These are phyloP conservation scores for Penicillium sp. DNA, from an alignment of 2,329 filamentous ascomycete genomes.

Conservation along the genomic window DNA sequence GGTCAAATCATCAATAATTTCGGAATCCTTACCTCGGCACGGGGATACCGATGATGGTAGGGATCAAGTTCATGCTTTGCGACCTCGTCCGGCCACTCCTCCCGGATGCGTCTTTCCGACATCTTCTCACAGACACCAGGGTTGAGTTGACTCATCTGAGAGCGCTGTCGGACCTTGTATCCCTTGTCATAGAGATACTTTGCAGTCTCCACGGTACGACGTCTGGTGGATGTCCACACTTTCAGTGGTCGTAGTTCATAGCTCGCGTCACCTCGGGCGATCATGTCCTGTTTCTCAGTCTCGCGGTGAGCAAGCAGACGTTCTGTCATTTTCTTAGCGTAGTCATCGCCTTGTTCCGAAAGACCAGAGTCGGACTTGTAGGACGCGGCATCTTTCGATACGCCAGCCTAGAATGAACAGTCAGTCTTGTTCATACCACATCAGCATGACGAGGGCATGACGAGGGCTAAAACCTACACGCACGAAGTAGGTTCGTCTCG, in stretches of 20 bases:
- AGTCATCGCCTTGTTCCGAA: constrained; percentile 76
- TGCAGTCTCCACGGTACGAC: constrained; percentile 87
- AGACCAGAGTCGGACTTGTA: constrained; percentile 90
- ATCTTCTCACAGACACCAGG: constrained; percentile 95
- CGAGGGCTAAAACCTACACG: constrained; percentile 53
- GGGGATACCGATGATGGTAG: constrained; percentile 94
- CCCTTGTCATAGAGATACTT: constrained; percentile 77
- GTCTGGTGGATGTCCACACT: constrained; percentile 92
- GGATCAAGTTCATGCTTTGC: constrained; percentile 91
- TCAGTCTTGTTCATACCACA: constrained; percentile 12
- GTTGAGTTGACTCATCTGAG: constrained; percentile 96
- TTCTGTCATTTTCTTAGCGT: constrained; percentile 84
- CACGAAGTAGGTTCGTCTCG: constrained; percentile 88
- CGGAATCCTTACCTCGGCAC: constrained; percentile 72
- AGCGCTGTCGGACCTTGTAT: constrained; percentile 85
- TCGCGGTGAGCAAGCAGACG: constrained; percentile 81
- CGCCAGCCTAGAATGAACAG: constrained; percentile 62
- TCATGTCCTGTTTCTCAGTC: constrained; percentile 71
- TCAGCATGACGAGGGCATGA: constrained; percentile 3
- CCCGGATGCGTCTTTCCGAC: constrained; percentile 77
- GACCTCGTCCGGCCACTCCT: constrained; percentile 86
- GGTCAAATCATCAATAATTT: background rate
- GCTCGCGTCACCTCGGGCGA: constrained; percentile 68
- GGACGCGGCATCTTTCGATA: constrained; percentile 82
- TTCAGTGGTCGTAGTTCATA: constrained; percentile 76